These are phyloP conservation scores for Microbotryum saponariae DNA, from an alignment of 1,284 basidiomycete species.

Conservation along the genomic window DNA sequence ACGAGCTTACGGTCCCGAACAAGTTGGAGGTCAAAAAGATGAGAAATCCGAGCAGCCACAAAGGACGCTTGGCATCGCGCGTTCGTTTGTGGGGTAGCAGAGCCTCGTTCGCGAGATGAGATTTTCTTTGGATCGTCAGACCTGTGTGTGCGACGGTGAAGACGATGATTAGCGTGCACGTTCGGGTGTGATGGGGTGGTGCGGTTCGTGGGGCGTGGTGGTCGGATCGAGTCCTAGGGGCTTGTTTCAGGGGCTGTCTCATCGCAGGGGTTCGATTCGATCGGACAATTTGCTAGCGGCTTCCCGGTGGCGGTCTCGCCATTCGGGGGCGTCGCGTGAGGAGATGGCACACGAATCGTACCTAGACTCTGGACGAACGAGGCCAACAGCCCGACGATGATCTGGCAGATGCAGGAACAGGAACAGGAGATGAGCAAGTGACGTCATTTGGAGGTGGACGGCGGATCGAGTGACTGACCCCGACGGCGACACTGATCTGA, in stretches of 20 bases:
- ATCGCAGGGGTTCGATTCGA: no score
- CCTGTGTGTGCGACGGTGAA: constrained; percentile 42
- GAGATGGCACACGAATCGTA: constrained; percentile 28
- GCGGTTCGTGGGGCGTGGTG: no score
- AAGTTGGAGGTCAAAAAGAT: constrained; percentile 63
- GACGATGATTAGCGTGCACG: neutral
- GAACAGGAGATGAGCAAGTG: no score
- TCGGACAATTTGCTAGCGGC: neutral
- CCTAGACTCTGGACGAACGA: constrained; percentile 83
- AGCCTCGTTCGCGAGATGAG: constrained; percentile 76
- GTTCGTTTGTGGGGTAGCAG: constrained; percentile 58
- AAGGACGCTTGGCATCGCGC: constrained; percentile 66
- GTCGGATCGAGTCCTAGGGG: no score
- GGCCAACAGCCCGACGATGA: constrained; percentile 69
- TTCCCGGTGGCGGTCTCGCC: neutral
- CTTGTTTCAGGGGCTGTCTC: no score
- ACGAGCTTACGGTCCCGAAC: constrained; percentile 45
- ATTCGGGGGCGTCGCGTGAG: neutral
- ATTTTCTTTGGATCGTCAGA: constrained; percentile 88
- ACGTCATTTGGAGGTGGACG: no score
- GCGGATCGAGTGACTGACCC: no score
- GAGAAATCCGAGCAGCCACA: constrained; percentile 76
- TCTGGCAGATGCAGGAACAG: constrained; percentile 32
- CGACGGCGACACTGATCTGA: no score
- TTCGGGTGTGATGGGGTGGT: no score